Evolutionary conservation across 139 green algal genomes (phyloP).

Genomic region (Pseudopediastrum boryanum): DNA sequence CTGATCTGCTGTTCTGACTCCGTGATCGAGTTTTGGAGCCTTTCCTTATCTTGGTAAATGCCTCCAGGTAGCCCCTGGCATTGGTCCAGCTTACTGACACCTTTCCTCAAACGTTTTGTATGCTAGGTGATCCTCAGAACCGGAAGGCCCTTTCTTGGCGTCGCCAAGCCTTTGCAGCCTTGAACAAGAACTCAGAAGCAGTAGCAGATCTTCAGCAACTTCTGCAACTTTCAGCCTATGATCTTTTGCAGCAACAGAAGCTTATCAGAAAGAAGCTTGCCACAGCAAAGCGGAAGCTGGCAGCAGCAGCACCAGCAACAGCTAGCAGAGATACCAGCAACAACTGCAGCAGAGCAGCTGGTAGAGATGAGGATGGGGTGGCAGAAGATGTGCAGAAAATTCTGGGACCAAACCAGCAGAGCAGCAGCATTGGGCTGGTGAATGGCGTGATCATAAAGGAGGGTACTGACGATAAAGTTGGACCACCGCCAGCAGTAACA

Average conservation of each 20-base stretch:
- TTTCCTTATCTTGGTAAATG: no score
- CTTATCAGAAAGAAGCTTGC: constrained; percentile 58
- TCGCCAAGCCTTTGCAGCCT: constrained; percentile 53
- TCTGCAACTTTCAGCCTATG: constrained; percentile 27
- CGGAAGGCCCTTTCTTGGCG: constrained; percentile 69
- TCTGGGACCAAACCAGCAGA: not conserved
- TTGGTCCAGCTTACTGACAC: no score
- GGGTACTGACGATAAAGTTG: no score
- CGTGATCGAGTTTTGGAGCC: no score
- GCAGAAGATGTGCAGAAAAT: constrained; percentile 18
- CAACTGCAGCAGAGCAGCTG: not conserved
- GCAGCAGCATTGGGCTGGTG: constrained; percentile 29
- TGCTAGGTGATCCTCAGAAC: constrained; percentile 54
- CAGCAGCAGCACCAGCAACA: not conserved
- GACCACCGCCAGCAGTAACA: constrained; percentile 32
- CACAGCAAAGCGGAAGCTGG: constrained; percentile 17
- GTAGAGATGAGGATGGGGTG: constrained; percentile 20
- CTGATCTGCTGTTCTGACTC: no score
- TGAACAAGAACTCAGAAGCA: constrained; percentile 26
- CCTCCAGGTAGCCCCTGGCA: no score
- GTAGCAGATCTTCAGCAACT: constrained; percentile 45
- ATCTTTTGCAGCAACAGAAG: constrained; percentile 39
- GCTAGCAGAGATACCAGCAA: not conserved
- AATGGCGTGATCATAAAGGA: no score
- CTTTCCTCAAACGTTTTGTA: no score